Conservation (phyloP, 495 filamentous ascomycete genomes). For the Aspergillus conjunctus region DNA sequence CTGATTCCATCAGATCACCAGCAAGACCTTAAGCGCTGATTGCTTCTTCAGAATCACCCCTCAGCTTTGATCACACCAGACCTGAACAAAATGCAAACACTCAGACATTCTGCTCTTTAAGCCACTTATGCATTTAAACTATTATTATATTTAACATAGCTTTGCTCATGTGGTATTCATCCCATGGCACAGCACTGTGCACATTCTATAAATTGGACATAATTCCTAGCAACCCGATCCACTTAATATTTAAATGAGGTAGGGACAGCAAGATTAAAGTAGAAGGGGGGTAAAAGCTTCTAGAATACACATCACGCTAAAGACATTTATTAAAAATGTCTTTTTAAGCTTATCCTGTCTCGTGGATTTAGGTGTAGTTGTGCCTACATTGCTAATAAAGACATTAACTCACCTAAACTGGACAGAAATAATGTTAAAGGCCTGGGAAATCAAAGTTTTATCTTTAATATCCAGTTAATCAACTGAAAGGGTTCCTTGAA, state of each 20-base stretch:
- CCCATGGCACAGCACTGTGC: not conserved
- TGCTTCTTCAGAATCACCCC: slow-evolving; percentile 34
- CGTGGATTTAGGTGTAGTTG: not conserved
- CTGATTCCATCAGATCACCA: slow-evolving; percentile 36
- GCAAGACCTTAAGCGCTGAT: slow-evolving; percentile 30
- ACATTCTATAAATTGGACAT: slow-evolving; percentile 10
- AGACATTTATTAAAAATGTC: slow-evolving; percentile 37
- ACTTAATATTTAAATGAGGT: slow-evolving; percentile 35
- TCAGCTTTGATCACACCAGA: slow-evolving; percentile 40
- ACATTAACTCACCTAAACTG: slow-evolving; percentile 35
- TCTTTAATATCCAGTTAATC: slow-evolving; percentile 38
- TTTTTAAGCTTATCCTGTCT: slow-evolving; percentile 9
- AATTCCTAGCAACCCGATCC: slow-evolving; percentile 25
- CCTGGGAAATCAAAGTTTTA: slow-evolving; percentile 27
- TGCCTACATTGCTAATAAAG: slow-evolving; percentile 35
- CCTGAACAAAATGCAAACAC: slow-evolving; percentile 35
- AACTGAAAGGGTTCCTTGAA: slow-evolving; percentile 19
- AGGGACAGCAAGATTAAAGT: slow-evolving; percentile 28
- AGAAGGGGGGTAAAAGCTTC: slow-evolving; percentile 43
- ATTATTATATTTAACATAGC: slow-evolving; percentile 21
- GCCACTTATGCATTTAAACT: slow-evolving; percentile 13
- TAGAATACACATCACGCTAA: slow-evolving; percentile 29
- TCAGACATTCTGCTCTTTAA: slow-evolving; percentile 14
- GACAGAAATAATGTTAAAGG: slow-evolving; percentile 24
- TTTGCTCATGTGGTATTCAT: slow-evolving; percentile 22